These are phyloP conservation scores for Brassica napus DNA, from an alignment of 345 rosid species.

Conservation along the genomic window Da-Ae NC_063434.1:13708501-13709000, in stretches of 20 bases:
- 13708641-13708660: not conserved
- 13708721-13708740: not conserved
- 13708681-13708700: not conserved
- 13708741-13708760: too few relatives aligned
- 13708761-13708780: too few relatives aligned
- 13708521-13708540: too few relatives aligned
- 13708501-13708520: not conserved
- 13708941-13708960: not conserved
- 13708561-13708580: too few relatives aligned
- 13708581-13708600: not conserved
- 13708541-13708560: too few relatives aligned
- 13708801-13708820: too few relatives aligned
- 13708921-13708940: not conserved
- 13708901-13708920: not conserved
- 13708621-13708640: not conserved
- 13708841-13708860: not conserved
- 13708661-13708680: not conserved
- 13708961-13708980: not conserved
- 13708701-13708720: not conserved
- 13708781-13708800: too few relatives aligned
- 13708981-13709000: not conserved
- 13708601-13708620: not conserved
- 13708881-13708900: not conserved
- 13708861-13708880: not conserved
- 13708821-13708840: not conserved